Evolutionary conservation across 1,139 yeast genomes (phyloP).

Genomic region (Suhomyces taliae): DNA sequence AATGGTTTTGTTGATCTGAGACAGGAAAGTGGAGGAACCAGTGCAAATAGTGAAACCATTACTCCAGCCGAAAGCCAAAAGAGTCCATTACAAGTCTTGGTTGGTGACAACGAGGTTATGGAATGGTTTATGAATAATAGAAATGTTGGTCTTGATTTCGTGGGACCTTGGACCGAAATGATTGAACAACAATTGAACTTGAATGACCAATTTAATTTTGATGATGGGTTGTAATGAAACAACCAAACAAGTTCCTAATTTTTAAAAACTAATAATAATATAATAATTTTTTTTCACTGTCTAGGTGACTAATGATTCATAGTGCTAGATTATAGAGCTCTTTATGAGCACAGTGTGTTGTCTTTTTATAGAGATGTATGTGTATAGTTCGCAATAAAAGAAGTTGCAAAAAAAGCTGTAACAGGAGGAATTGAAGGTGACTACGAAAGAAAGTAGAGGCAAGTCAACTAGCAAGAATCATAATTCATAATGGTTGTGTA

Average conservation of each 20-base stretch:
- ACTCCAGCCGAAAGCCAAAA: constrained; percentile 7
- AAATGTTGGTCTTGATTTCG: constrained; percentile 76
- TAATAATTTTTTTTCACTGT: background rate
- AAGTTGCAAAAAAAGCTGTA: background rate
- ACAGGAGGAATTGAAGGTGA: background rate
- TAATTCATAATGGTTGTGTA: too few relatives aligned
- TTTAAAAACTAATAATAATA: too few relatives aligned
- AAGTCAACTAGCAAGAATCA: too few relatives aligned
- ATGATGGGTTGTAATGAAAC: constrained; percentile 18
- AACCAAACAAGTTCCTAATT: too few relatives aligned
- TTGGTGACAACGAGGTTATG: constrained; percentile 58
- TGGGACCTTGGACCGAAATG: constrained; percentile 87
- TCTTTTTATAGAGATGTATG: background rate
- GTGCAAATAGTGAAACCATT: constrained; percentile 3
- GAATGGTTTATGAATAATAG: constrained; percentile 72
- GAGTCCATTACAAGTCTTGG: constrained; percentile 12
- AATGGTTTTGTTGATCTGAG: constrained; percentile 1
- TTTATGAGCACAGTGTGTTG: background rate
- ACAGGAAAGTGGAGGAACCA: background rate
- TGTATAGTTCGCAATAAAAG: background rate
- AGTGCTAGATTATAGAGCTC: background rate
- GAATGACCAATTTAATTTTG: constrained; percentile 37
- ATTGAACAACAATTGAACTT: constrained; percentile 61
- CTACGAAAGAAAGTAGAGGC: too few relatives aligned
- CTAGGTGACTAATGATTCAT: background rate